A percentile compares a stretch with the other conserved stretches of the same genome.
phyloP scores from a whole-genome alignment of 1,284 basidiomycete species.

The Cutaneotrichosporon sp. region DNA sequence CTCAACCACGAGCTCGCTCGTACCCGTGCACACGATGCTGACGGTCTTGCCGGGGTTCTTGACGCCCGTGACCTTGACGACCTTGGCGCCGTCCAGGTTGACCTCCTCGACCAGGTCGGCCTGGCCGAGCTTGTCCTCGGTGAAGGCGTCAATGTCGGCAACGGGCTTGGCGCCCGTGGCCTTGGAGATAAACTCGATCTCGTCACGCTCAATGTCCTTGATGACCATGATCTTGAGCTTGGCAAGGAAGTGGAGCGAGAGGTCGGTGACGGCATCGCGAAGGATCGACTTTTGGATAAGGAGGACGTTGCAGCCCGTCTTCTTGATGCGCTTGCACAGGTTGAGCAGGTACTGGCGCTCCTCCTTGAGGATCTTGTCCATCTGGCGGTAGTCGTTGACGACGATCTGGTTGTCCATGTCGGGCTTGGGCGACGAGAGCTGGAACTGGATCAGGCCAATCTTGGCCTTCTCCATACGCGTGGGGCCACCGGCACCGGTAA shows the following conservation, averaged over 20 bases:
- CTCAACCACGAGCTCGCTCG: slow-evolving; percentile 89
- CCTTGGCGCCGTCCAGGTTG: slow-evolving; percentile 77
- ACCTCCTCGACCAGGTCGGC: slow-evolving; percentile 94
- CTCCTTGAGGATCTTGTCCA: slow-evolving; percentile 99
- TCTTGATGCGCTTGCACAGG: slow-evolving; percentile 99
- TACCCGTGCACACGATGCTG: slow-evolving; percentile 90
- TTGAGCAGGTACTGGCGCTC: slow-evolving; percentile 97
- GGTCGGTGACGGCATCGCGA: slow-evolving; percentile 96
- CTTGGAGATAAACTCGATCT: slow-evolving; percentile 96
- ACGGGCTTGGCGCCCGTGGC: slow-evolving; percentile 93
- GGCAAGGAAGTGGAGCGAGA: slow-evolving; percentile 97
- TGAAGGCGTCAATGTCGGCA: slow-evolving; percentile 95
- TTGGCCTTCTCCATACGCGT: slow-evolving; percentile 97
- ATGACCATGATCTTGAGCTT: slow-evolving; percentile 95
- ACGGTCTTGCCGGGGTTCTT: slow-evolving; percentile 94
- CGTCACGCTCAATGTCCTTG: slow-evolving; percentile 97
- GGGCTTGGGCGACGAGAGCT: slow-evolving; percentile 94
- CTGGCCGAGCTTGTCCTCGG: slow-evolving; percentile 96
- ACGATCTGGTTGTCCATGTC: slow-evolving; percentile 99
- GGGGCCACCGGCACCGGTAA: slow-evolving; percentile 84
- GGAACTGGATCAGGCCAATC: slow-evolving; percentile 98
- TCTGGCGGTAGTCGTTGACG: slow-evolving; percentile 98
- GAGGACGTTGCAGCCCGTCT: slow-evolving; percentile 97
- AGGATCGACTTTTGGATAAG: slow-evolving; percentile 99
- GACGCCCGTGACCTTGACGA: slow-evolving; percentile 90